These are phyloP conservation scores for Alternaria triticina DNA, from an alignment of 2,329 filamentous ascomycete genomes.

Conservation along the genomic window DNA sequence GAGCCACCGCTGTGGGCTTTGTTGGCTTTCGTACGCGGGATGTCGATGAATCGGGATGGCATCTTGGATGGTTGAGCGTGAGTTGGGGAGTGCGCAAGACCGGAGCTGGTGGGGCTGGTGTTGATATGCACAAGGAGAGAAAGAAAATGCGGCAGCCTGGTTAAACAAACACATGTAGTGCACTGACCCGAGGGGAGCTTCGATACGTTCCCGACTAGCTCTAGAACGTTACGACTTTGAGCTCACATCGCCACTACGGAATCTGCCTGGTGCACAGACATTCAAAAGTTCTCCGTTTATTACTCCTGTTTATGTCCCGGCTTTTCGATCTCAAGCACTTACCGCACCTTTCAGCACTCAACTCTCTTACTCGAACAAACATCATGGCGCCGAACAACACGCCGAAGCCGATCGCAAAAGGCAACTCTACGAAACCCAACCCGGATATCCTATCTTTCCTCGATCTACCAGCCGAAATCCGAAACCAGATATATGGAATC, in stretches of 20 bases:
- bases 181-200: background rate
- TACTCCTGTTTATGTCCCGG: background rate
- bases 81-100: accelerated
- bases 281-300: background rate
- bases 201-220: too few relatives aligned
- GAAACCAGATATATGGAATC: background rate
- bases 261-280: background rate
- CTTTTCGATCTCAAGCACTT: background rate
- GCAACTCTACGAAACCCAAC: background rate
- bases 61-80: background rate
- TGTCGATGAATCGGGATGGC: accelerated
- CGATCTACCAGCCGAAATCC: background rate
- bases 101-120: accelerated
- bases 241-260: background rate
- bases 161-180: background rate
- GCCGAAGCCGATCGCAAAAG: background rate
- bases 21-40: background rate
- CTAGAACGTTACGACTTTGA: background rate
- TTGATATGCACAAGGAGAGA: background rate
- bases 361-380: background rate
- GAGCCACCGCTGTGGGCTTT: background rate
- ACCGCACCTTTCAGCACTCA: background rate
- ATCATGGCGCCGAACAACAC: background rate
- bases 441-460: background rate
- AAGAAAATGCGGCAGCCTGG: background rate